Evolutionary conservation across 208 protist genomes (phyloP).

Genomic region (Crithidia bombi): DNA sequence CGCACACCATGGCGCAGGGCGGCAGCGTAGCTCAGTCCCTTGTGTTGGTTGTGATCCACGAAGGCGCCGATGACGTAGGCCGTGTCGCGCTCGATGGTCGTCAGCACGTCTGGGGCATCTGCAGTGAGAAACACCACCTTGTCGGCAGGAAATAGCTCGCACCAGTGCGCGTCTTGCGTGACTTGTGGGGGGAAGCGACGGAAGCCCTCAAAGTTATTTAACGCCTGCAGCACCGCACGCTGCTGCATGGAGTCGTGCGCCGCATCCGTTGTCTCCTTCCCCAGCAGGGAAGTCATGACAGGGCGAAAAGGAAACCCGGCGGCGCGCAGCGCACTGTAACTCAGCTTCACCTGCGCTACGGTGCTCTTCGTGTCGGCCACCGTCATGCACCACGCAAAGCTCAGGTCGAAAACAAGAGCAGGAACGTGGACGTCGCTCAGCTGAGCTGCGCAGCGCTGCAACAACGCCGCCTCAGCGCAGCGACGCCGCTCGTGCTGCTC

Average conservation of each 20-base stretch:
- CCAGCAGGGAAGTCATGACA: constrained; percentile 66
- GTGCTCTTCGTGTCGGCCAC: constrained; percentile 78
- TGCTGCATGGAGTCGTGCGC: constrained; percentile 41
- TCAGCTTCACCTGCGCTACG: constrained; percentile 84
- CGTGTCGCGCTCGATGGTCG: constrained; percentile 52
- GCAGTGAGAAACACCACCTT: constrained; percentile 81
- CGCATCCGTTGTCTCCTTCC: constrained; percentile 39
- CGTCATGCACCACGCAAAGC: constrained; percentile 90
- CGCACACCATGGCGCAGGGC: constrained; percentile 71
- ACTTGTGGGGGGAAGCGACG: constrained; percentile 52
- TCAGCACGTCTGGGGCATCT: constrained; percentile 67
- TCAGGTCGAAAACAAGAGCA: constrained; percentile 83
- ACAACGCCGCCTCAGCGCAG: constrained; percentile 30
- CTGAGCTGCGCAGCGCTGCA: constrained; percentile 32
- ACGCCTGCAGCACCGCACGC: constrained; percentile 32
- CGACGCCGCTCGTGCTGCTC: constrained; percentile 59
- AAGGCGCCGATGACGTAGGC: constrained; percentile 90
- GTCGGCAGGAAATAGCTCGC: constrained; percentile 43
- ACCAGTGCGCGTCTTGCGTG: constrained; percentile 66
- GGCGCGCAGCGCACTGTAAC: constrained; percentile 77
- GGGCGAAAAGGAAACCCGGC: constrained; percentile 78
- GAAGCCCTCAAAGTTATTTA: constrained; percentile 78
- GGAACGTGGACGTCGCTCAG: constrained; percentile 54
- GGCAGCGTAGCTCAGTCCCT: constrained; percentile 62
- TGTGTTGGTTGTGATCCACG: constrained; percentile 90